A percentile compares a stretch with the other conserved stretches of the same genome.
Evolutionary conservation across 352 stramenopile species (phyloP).

Genomic region (Phytophthora sojae): DNA sequence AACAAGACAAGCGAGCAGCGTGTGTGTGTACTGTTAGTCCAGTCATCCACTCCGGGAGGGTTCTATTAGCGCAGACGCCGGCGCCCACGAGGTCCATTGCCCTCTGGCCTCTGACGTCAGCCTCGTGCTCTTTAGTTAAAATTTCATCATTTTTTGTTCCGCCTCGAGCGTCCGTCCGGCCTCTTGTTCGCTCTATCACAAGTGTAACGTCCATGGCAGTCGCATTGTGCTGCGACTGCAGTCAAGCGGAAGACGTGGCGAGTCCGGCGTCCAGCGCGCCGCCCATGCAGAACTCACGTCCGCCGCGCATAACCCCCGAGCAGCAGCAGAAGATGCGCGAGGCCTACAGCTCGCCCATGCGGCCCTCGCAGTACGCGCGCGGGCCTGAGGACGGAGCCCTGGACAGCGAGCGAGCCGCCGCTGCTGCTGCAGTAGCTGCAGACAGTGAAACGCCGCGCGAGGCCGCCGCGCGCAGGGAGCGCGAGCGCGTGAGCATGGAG

Average conservation of each 20-base stretch:
- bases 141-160: neutral
- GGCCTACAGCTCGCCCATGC: constrained; percentile 48
- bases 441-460: constrained; percentile 27
- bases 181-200: neutral
- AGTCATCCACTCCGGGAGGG: neutral
- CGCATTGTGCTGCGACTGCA: constrained; percentile 32
- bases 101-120: neutral
- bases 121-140: neutral
- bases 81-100: neutral
- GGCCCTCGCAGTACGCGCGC: constrained; percentile 44
- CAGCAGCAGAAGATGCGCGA: constrained; percentile 45
- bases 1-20: no score
- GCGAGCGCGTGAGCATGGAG: constrained; percentile 53
- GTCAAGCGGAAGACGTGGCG: constrained; percentile 8
- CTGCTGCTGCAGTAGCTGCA: neutral
- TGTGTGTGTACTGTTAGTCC: neutral
- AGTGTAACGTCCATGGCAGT: constrained; percentile 29
- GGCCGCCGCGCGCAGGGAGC: constrained; percentile 24
- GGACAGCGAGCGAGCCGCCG: neutral
- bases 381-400: constrained; percentile 11
- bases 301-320: constrained; percentile 4
- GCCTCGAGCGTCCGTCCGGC: neutral
- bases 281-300: constrained; percentile 31
- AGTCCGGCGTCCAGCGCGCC: neutral
- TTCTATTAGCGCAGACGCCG: neutral